Conservation (phyloP, 2,329 filamentous ascomycete species). For the Paraconiothyrium brasiliense region DNA sequence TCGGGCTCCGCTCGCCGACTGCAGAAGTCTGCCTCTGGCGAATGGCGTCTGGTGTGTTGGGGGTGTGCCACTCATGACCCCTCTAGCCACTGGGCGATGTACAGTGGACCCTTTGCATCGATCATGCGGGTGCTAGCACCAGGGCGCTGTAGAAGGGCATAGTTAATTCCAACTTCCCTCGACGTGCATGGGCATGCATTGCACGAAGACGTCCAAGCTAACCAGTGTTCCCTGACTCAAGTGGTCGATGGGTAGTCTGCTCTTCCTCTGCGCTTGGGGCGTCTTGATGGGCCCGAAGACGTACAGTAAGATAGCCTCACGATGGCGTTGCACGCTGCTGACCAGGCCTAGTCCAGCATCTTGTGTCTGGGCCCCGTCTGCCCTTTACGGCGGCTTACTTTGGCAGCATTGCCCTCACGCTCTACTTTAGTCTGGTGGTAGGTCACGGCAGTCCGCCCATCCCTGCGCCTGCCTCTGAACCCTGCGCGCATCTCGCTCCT, state of each 20-base stretch:
- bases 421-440: constrained; percentile 93
- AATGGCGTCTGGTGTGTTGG: constrained; percentile 26
- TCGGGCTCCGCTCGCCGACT: constrained; percentile 25
- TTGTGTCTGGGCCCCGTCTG: constrained; percentile 82
- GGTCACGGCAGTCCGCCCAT: constrained; percentile 56
- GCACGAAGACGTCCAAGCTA: constrained; percentile 45
- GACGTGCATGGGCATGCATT: constrained; percentile 36
- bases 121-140: constrained; percentile 54
- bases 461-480: constrained; percentile 28
- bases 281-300: constrained; percentile 90
- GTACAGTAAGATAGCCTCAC: constrained; percentile 61
- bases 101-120: constrained; percentile 44
- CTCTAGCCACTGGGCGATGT: constrained; percentile 49
- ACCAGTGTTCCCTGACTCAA: constrained; percentile 61
- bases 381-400: constrained; percentile 97
- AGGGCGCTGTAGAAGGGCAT: constrained; percentile 48
- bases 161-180: constrained; percentile 40
- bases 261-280: constrained; percentile 93
- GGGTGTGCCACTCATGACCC: constrained; percentile 44
- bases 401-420: constrained; percentile 86
- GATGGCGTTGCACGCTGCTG: neutral
- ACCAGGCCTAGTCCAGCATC: constrained; percentile 67
- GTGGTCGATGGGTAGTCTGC: constrained; percentile 90
- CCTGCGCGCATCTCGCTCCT: constrained; percentile 39
- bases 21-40: constrained; percentile 25